Conservation (phyloP, 495 filamentous ascomycete species). For the Penicillium dipodomyicola region DNA sequence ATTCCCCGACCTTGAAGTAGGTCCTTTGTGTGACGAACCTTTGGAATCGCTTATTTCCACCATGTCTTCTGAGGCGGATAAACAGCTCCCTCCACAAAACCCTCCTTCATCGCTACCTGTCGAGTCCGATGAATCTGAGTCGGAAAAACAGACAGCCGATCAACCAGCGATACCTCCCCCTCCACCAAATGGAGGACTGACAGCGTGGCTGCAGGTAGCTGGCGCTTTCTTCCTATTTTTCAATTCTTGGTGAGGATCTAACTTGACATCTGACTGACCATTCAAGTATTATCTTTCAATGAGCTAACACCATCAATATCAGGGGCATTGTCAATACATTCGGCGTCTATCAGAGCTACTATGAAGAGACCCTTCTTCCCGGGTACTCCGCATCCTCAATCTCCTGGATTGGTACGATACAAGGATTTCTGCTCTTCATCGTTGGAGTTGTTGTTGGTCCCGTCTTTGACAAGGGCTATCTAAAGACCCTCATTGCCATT, state of each 20-base stretch:
- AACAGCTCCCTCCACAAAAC: too few relatives aligned
- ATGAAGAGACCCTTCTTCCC: conserved; percentile 32
- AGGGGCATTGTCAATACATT: conserved; percentile 47
- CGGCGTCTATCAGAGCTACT: conserved; percentile 50
- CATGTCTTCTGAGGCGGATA: too few relatives aligned
- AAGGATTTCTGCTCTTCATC: conserved; percentile 43
- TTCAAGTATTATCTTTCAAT: neutral
- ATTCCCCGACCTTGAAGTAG: too few relatives aligned
- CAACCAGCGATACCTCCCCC: too few relatives aligned
- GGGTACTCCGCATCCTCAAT: conserved; percentile 30
- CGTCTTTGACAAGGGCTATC: conserved; percentile 44
- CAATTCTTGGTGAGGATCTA: neutral
- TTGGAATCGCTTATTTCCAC: too few relatives aligned
- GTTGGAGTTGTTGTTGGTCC: conserved; percentile 43
- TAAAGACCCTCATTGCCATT: conserved; percentile 28
- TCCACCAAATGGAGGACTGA: neutral
- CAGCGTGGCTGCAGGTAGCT: neutral
- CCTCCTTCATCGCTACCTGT: too few relatives aligned
- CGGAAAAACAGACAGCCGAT: too few relatives aligned
- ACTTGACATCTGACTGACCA: neutral
- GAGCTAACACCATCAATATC: neutral
- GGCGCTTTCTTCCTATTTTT: neutral
- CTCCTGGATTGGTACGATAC: conserved; percentile 50
- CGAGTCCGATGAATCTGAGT: too few relatives aligned
- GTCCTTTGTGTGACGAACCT: too few relatives aligned